Conservation (phyloP, 2,329 filamentous ascomycete species). For the Venturia pyrina region DNA sequence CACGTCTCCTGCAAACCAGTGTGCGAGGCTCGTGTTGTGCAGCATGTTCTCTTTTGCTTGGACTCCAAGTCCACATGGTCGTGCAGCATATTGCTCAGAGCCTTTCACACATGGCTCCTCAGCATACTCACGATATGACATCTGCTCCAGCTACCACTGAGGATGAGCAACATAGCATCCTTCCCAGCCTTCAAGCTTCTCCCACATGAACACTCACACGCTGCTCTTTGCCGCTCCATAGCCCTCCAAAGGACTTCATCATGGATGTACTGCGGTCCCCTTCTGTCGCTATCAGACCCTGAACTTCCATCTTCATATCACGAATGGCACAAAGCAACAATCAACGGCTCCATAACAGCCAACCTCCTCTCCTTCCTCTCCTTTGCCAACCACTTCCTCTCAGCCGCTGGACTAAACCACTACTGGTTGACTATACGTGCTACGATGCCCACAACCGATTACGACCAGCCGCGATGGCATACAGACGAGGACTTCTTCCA, state of each 20-base stretch:
- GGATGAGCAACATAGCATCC: neutral
- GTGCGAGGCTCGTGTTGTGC: neutral
- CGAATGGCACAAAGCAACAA: slow-evolving; percentile 28
- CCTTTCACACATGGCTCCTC: neutral
- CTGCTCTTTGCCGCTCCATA: neutral
- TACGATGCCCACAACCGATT: slow-evolving; percentile 33
- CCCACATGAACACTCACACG: neutral
- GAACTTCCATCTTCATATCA: slow-evolving; percentile 20
- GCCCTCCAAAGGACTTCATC: slow-evolving; percentile 7
- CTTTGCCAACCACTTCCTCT: slow-evolving; percentile 31
- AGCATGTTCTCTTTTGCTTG: neutral
- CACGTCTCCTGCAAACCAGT: too few relatives aligned
- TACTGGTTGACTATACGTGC: slow-evolving; percentile 42
- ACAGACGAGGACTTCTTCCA: slow-evolving; percentile 40
- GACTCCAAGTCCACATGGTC: neutral
- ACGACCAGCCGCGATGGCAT: slow-evolving; percentile 39
- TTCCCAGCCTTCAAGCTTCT: neutral
- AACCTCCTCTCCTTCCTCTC: slow-evolving; percentile 31
- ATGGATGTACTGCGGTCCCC: slow-evolving; percentile 21
- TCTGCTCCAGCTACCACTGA: neutral
- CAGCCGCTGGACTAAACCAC: slow-evolving; percentile 25
- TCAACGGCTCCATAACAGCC: slow-evolving; percentile 26
- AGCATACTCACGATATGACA: neutral
- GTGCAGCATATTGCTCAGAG: neutral
- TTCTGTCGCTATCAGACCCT: slow-evolving; percentile 14